phyloP scores from a whole-genome alignment of 441 rosid species.

The Omphalea diandra region DNA sequence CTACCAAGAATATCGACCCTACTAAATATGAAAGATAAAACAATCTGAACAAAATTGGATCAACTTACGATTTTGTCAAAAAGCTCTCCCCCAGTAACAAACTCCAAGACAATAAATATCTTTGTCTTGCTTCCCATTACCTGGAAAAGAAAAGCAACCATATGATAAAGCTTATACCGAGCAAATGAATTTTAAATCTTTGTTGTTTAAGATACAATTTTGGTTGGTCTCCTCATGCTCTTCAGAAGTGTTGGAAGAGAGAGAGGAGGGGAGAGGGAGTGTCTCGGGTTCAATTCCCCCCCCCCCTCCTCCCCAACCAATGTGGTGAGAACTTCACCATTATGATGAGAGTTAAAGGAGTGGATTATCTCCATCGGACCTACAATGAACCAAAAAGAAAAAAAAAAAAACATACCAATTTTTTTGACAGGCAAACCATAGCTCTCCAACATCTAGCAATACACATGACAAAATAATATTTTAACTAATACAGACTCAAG shows the following conservation, averaged over 20 bases:
- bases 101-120: slow-evolving; percentile 83
- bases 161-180: slow-evolving; percentile 11
- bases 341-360: no score
- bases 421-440: neutral
- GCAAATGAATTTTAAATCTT: slow-evolving; percentile 13
- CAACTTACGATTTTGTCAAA: slow-evolving; percentile 88
- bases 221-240: no score
- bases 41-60: neutral
- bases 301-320: no score
- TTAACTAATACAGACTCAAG: neutral
- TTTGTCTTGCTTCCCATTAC: slow-evolving; percentile 97
- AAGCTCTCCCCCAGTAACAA: slow-evolving; percentile 90
- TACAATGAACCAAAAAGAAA: no score
- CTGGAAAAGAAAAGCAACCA: slow-evolving; percentile 36
- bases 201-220: no score
- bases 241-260: no score
- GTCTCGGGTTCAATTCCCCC: no score
- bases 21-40: neutral
- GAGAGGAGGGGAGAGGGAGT: no score
- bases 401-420: neutral
- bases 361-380: no score
- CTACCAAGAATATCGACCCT: neutral
- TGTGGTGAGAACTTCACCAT: no score
- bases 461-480: neutral
- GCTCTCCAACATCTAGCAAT: neutral